phyloP scores from a whole-genome alignment of 148 eudicot species.

The Polygonum aviculare region DNA sequence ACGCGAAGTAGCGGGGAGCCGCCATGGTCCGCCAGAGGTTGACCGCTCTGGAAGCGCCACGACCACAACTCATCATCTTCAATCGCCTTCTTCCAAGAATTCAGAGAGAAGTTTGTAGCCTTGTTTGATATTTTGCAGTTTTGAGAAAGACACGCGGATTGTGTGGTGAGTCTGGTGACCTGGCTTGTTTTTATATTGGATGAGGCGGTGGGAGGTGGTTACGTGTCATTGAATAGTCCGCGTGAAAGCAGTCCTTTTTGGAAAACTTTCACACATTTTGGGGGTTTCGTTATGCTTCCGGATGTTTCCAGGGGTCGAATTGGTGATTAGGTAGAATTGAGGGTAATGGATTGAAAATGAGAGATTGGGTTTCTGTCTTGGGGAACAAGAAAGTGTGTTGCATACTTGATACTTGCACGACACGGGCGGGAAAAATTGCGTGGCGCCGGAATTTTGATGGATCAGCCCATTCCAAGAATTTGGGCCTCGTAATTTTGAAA shows the following conservation, averaged over 20 bases:
- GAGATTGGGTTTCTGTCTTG: background rate
- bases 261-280: background rate
- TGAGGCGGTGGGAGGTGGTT: background rate
- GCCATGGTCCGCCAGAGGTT: background rate
- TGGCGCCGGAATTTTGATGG: no score
- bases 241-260: background rate
- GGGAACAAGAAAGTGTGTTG: background rate
- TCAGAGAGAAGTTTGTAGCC: background rate
- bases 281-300: background rate
- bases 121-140: background rate
- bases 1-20: background rate
- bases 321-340: background rate
- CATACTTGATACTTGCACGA: no score
- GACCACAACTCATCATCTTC: conserved; percentile 13
- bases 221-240: background rate
- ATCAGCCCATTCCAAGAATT: no score
- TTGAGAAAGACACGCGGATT: background rate
- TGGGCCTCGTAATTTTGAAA: no score
- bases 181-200: background rate
- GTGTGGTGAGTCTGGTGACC: conserved; percentile 2
- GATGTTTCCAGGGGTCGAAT: background rate
- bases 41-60: conserved; percentile 7
- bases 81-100: background rate
- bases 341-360: background rate
- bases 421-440: no score